Base-by-base conservation (phyloP, 805 yeast species). In the Candida incommunis region DNA sequence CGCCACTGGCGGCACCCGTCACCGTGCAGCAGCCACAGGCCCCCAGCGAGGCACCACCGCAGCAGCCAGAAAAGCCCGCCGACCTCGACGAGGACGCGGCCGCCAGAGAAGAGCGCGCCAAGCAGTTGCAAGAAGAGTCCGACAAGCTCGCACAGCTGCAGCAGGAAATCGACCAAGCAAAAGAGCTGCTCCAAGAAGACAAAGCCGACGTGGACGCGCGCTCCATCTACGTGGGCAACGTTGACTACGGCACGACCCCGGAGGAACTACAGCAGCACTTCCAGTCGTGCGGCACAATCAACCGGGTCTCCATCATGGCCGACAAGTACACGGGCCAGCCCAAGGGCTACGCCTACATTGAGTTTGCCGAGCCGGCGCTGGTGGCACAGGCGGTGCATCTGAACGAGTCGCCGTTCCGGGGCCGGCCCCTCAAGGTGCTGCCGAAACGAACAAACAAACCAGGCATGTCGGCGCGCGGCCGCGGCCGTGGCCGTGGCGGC, bases 331-430 rank as follows among this genome's bases (percentile, higher is more conserved):
- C 92, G 0, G 94, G 94, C 4, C 80, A 74, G 50, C 92, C 95
- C 40, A 81, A 81, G 62, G 95, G 95, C 1, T 84, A 72, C 64
- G 95, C 95, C 1, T 86, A 84, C 60, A 71, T 86, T 50, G 95
- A 86, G 60, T 86, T 84, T 57, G 72, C 78, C n/a, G 82, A 74
- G 55, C 72, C 75, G 11, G 69, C 70, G n/a, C 68, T 72, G 11
- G 87, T 83, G 4, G 66, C 73, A 18, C 69, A 72, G 48, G 94
- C 94, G 1, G 67, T 84, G 37, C 66, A 70, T 15, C 65, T 80
- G 49, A 77, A 83, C 54, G 90, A 81, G 24, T 66, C 80, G 1
- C 64, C 68, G 22, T 78, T 86, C 57, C 69, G 76, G 52, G 88
- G 82, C 22, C 70, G 94, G 47, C 74, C 72, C 49, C 66, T 86